These are phyloP conservation scores for Candida orba DNA, from an alignment of 805 yeast genomes.

Conservation along the genomic window DNA sequence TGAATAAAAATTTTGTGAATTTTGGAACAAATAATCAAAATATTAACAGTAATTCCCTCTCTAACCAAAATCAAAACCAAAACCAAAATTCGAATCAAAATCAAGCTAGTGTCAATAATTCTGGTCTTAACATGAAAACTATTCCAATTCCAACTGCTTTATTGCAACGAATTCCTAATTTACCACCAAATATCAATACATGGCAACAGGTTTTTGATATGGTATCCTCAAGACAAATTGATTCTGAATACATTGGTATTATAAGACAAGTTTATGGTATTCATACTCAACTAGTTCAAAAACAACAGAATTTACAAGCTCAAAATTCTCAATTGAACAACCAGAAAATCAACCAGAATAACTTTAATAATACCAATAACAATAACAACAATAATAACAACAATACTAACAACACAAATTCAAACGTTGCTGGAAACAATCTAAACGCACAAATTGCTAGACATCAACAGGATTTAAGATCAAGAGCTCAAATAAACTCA, in stretches of 20 bases:
- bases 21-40: slow-evolving; percentile 4
- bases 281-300: slow-evolving; percentile 51
- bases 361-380: not conserved
- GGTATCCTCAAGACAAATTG: slow-evolving; percentile 49
- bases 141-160: slow-evolving; percentile 68
- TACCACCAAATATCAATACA: slow-evolving; percentile 72
- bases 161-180: slow-evolving; percentile 58
- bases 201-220: slow-evolving; percentile 75
- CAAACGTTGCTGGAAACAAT: slow-evolving; percentile 11
- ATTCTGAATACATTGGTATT: slow-evolving; percentile 48
- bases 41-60: slow-evolving; percentile 1
- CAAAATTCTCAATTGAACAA: not conserved
- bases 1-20: slow-evolving; percentile 4
- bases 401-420: slow-evolving; percentile 20
- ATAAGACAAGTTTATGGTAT: slow-evolving; percentile 62
- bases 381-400: slow-evolving; percentile 9
- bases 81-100: slow-evolving; percentile 1
- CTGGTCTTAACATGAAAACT: slow-evolving; percentile 43
- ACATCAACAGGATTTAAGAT: slow-evolving; percentile 28
- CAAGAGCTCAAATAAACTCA: slow-evolving; percentile 17
- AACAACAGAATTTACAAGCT: slow-evolving; percentile 27
- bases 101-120: not conserved
- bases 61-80: slow-evolving; percentile 4
- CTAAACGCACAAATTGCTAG: slow-evolving; percentile 19
- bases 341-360: not conserved